phyloP scores from a whole-genome alignment of 768 basidiomycete species.

The Amanita rimosa region DNA sequence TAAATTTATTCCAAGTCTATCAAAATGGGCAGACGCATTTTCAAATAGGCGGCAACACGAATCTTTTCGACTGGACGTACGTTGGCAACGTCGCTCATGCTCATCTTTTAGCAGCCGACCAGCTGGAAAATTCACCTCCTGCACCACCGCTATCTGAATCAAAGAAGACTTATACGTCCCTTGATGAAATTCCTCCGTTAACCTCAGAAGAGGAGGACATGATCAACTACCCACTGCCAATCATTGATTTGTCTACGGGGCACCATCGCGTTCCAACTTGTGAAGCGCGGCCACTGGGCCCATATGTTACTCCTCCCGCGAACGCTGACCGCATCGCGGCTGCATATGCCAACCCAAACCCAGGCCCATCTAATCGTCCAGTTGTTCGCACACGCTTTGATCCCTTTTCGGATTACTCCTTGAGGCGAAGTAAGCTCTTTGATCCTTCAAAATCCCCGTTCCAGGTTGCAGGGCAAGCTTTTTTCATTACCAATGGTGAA shows the following conservation, averaged over 20 bases:
- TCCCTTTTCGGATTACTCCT: conserved; percentile 49
- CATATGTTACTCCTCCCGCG: conserved; percentile 52
- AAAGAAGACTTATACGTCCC: conserved; percentile 22
- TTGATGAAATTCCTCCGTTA: conserved; percentile 30
- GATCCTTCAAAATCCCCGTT: conserved; percentile 41
- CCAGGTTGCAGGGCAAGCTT: conserved; percentile 84
- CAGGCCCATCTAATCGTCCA: conserved; percentile 33
- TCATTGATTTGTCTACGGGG: conserved; percentile 58
- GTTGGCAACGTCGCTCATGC: conserved; percentile 93
- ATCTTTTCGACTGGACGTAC: conserved; percentile 94
- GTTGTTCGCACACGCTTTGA: conserved; percentile 77
- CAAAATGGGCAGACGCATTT: conserved; percentile 77
- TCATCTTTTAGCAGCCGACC: conserved; percentile 89
- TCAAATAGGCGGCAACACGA: conserved; percentile 90
- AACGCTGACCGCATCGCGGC: conserved; percentile 46
- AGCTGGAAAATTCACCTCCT: conserved; percentile 46
- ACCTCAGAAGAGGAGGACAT: conserved; percentile 29
- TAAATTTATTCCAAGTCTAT: conserved; percentile 71
- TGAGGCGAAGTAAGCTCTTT: conserved; percentile 38
- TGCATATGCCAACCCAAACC: conserved; percentile 38
- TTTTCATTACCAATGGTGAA: conserved; percentile 97
- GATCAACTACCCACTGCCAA: conserved; percentile 41
- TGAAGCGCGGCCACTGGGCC: conserved; percentile 72
- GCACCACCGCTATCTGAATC: conserved; percentile 25
- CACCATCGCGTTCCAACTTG: conserved; percentile 64